Evolutionary conservation across 2,329 filamentous ascomycete species (phyloP).

Genomic region (Ascochyta lentis): DNA sequence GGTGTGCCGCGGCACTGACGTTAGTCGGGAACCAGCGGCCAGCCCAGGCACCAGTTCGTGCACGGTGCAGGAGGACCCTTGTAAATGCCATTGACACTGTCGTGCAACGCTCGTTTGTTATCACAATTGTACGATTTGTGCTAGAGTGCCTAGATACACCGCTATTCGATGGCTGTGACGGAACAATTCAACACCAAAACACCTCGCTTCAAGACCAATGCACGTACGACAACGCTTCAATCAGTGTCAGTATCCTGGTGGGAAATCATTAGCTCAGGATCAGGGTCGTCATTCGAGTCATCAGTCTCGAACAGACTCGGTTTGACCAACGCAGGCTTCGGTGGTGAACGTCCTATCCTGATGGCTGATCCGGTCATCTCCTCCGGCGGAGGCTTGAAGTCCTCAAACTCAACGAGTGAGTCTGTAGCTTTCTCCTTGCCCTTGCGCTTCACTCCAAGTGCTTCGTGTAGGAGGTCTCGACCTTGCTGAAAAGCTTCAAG

Average conservation of each 20-base stretch:
- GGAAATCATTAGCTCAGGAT: conserved; percentile 58
- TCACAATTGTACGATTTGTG: background rate
- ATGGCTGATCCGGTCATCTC: conserved; percentile 43
- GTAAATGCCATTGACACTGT: background rate
- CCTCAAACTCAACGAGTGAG: conserved; percentile 28
- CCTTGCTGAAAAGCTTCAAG: conserved; percentile 70
- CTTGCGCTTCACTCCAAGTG: conserved; percentile 40
- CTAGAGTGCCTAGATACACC: background rate
- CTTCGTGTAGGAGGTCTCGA: conserved; percentile 60
- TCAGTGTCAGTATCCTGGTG: conserved; percentile 53
- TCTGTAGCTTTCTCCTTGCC: conserved; percentile 37
- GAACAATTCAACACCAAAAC: background rate
- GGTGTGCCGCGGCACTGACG: conserved; percentile 2
- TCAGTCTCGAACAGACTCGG: conserved; percentile 49
- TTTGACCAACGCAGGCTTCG: conserved; percentile 40
- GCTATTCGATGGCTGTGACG: background rate
- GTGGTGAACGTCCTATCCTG: conserved; percentile 35
- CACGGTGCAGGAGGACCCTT: background rate
- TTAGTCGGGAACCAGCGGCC: conserved; percentile 1
- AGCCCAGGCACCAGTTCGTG: background rate
- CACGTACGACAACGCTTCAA: conserved; percentile 15
- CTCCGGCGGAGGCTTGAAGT: conserved; percentile 26
- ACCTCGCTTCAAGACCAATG: background rate
- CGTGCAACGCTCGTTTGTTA: background rate
- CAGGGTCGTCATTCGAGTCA: conserved; percentile 54